Base-by-base conservation (phyloP, 441 rosid genomes). In the Euphorbia schlechtendalii region DNA sequence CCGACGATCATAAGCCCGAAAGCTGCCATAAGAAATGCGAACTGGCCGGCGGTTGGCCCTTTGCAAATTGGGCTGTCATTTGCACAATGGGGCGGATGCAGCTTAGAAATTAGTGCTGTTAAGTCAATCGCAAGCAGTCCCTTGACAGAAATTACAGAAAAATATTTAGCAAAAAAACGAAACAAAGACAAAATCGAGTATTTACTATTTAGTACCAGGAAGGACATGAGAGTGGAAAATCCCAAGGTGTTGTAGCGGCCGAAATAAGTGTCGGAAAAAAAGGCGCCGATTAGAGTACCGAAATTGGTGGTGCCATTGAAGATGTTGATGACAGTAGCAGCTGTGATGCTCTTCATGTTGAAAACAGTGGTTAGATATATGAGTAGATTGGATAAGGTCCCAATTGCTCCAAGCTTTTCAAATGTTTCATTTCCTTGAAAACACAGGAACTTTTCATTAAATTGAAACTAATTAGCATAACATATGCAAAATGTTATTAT, bases 41-140 rank as follows among this genome's bases (percentile, higher is more conserved):
- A 54, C 66, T 89, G 96, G 12, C 93, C 87, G 21, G 65, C 65
- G 1, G 81, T 85, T 64, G 93, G 82, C 38, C 77, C 86, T 4
- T 24, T 22, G 69, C 96, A 89, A 10, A 63, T 73, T 0, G 24
- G 57, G 5, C 28, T 30, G 1, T 66, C 76, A 52, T 77, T 61
- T 28, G 61, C 81, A 69, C 96, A 85, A 20, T 73, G 67, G 1
- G 81, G 69, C 55, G 90, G 96, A 63, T 86, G 96, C 65, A 89
- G 71, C 17, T 68, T 75, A 34, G 78, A 72, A 28, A 89, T 66
- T 64, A 83, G 91, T 3, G 93, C 91, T 8, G 90, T 89, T 38
- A 86, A 48, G 72, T 83, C 81, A 71, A 83, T 83, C 54, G 65
- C 78, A 57, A 83, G 71, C 70, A 88, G 67, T 15, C 96, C 96